Evolutionary conservation across 768 basidiomycete genomes (phyloP), one percentile per base, ranked within the genome.

Genomic region (Candolleomyces eurysporus): DNA sequence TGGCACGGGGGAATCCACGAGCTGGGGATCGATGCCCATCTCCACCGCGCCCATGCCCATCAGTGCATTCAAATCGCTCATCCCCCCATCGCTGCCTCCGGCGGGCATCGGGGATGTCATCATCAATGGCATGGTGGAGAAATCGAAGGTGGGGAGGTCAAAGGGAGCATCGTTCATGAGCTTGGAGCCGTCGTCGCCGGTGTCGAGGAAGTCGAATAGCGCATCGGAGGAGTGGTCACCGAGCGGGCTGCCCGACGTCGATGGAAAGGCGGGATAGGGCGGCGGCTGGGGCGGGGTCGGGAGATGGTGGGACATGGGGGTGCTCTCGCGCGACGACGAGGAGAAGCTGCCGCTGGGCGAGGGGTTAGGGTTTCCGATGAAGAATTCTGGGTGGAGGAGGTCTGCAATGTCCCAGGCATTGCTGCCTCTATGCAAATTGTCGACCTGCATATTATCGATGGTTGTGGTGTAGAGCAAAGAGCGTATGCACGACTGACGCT

Each of bases 21-120:
- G 85, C 71, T 89, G 88, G 0, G 91, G 91, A 71, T 93, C 89
- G 69, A 93, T 92, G 50, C 71, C 77, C 57, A 67, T 65, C 57
- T 59, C 62, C 56, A 67, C 64, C n/a, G 43, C 30, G n/a, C 66
- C 68, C 58, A 75, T 68, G 55, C 69, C 68, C 64, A 68, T 65
- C 42, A 59, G 36, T 17, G 58, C 53, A 46, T 50, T 45, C 57
- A 73, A 68, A 46, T 65, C 63, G 55, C 68, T 71, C 8, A 36
- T 36, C 36, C 36, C 36, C 36, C 36, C 36, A 36, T 36, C 36
- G 52, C 57, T 14, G 21, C 42, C 51, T 40, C 21, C 46, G 31
- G 22, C 57, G 42, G 46, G 60, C 61, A 48, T 67, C 64, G 54
- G 59, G 54, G 30, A 45, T 48, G n/a, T 62, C 64, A 36, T 65